Base-by-base conservation (phyloP, 1,139 yeast genomes). In the Yamadazyma mexicana region DNA sequence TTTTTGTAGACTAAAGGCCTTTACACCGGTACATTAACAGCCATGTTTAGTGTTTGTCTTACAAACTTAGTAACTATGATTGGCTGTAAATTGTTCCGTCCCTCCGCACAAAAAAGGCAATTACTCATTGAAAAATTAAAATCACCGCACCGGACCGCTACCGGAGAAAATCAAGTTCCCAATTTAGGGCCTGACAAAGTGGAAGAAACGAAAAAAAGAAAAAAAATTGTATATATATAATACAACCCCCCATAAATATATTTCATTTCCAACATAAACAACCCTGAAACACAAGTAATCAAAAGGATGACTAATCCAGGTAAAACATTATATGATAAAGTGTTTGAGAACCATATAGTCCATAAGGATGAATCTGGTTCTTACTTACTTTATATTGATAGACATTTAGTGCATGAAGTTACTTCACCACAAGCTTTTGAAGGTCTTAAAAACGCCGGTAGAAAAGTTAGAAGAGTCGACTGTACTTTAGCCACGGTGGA, bases 361-460 rank as follows among this genome's bases (percentile, higher is more conserved):
- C 92, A 89, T 66, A 72, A 79, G 58, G 96, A 89, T 55, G 92
- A 87, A 39, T 81, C 88, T 26, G 95, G 94, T 28, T 88, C 96
- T 11, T 83, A 77, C 58, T 75, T 92, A 51, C 68, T 92, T 48
- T 92, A 87, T 64, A 91, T 92, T 47, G 98, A 92, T 66, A 87
- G 98, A 66, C 98, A 92, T 63, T 75, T 92, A 54, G 96, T 92
- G 42, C 98, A 92, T 63, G 98, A 92, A 69, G 98, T 92, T 40
- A 92, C 98, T 1, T 89, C 98, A 27, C 98, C 98, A 25, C 98
- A 92, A 66, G 98, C 98, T 8, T 92, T 92, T 59, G 98, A 92
- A 69, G 98, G 98, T 31, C 77, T 92, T 55, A 77, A 75, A 50
- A 85, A 81, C 56, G 96, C 97, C 17, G 87, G 86, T 38, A 82